A percentile compares a stretch with the other conserved stretches of the same genome.
Evolutionary conservation across 768 basidiomycete species (phyloP).

Genomic region (Tylopilus intermedius): DNA sequence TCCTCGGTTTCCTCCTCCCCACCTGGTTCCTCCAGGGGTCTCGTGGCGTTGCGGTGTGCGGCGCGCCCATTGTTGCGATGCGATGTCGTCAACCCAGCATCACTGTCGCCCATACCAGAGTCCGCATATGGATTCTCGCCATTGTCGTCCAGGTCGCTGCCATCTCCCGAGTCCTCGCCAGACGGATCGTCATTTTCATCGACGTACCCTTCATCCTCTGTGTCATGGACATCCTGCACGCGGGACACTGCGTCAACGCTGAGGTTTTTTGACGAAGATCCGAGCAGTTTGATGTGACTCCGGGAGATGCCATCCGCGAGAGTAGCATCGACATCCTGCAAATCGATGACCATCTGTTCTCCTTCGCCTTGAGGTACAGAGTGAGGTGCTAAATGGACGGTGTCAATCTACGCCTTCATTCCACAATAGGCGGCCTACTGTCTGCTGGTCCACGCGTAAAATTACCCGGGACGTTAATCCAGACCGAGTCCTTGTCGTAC

Average conservation of each 20-base stretch:
- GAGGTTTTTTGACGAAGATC: constrained; percentile 71
- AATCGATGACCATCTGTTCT: constrained; percentile 94
- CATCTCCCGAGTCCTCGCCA: constrained; percentile 24
- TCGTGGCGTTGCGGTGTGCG: constrained; percentile 16
- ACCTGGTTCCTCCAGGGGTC: too few species aligned
- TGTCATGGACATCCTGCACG: constrained; percentile 33
- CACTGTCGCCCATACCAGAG: not conserved
- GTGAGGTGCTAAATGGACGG: constrained; percentile 45
- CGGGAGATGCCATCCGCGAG: constrained; percentile 79
- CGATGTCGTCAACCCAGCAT: not conserved
- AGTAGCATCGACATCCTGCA: constrained; percentile 81
- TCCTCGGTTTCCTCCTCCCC: constrained; percentile 22
- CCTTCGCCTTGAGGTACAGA: constrained; percentile 83
- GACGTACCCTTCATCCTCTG: constrained; percentile 29
- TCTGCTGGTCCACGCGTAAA: constrained; percentile 74
- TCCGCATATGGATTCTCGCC: not conserved
- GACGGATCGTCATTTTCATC: constrained; percentile 55
- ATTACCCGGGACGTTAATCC: constrained; percentile 94
- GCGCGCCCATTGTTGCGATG: constrained; percentile 46
- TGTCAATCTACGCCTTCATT: not conserved
- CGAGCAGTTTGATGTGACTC: constrained; percentile 81
- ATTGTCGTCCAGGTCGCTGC: not conserved
- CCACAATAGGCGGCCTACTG: constrained; percentile 36
- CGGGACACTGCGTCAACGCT: constrained; percentile 34
- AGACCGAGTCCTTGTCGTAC: constrained; percentile 98